Percentiles rank a stretch among this genome's conserved stretches.
Conservation (phyloP, 371 early-diverging fungal genomes). For the Mucor velutinosus region DNA sequence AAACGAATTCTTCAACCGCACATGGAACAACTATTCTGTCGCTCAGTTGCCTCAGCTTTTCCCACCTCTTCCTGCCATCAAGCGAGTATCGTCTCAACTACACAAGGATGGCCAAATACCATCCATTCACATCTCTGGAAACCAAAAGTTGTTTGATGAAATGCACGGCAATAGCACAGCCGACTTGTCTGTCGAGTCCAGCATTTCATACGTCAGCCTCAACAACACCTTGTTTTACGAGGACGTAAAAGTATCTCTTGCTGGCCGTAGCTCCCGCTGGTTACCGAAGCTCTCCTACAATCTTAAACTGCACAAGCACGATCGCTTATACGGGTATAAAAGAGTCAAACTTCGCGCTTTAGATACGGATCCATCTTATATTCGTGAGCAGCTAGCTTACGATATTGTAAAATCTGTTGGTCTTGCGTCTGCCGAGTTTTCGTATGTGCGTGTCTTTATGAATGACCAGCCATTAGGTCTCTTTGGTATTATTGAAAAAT, state of each 20-base stretch:
- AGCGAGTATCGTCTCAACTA: conserved; percentile 21
- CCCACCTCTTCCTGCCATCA: conserved; percentile 16
- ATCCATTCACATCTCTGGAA: conserved; percentile 19
- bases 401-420: conserved; percentile 31
- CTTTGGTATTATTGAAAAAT: conserved; percentile 38
- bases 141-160: conserved; percentile 11
- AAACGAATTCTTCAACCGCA: conserved; percentile 29
- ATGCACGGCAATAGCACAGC: conserved; percentile 12
- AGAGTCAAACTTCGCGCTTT: conserved; percentile 37
- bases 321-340: conserved; percentile 26
- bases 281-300: conserved; percentile 33
- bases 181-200: conserved; percentile 8
- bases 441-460: conserved; percentile 34
- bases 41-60: conserved; percentile 13
- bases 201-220: conserved; percentile 21
- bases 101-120: conserved; percentile 30
- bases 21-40: conserved; percentile 22
- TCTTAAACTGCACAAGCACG: conserved; percentile 20
- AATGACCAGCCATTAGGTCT: conserved; percentile 40
- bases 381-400: conserved; percentile 36
- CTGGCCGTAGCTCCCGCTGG: conserved; percentile 35
- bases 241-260: conserved; percentile 19
- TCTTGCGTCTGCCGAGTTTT: conserved; percentile 24
- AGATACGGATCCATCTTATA: conserved; percentile 39
- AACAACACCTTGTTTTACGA: conserved; percentile 2